These are phyloP conservation scores for Pythium monospermum DNA, from an alignment of 352 stramenopile species.

Conservation along the genomic window DNA sequence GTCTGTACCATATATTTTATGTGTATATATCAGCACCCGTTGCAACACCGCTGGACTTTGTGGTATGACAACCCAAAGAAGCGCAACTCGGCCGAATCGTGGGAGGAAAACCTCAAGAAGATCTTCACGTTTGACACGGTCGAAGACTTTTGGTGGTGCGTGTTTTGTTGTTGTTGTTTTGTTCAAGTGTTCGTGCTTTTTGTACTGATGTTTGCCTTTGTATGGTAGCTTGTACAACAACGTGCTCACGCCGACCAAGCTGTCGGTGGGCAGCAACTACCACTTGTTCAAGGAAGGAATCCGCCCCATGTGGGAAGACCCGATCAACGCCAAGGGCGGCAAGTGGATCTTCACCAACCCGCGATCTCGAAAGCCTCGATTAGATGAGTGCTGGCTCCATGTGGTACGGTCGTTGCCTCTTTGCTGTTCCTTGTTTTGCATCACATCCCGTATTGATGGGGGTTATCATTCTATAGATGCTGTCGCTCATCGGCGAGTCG, in stretches of 20 bases:
- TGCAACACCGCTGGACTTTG: conserved; percentile 85
- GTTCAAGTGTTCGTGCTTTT: too few species aligned
- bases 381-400: conserved; percentile 95
- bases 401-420: conserved; percentile 57
- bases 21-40: conserved; percentile 45
- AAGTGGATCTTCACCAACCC: conserved; percentile 97
- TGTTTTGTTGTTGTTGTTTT: too few species aligned
- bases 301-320: conserved; percentile 97
- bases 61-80: conserved; percentile 91
- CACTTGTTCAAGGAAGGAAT: conserved; percentile 97
- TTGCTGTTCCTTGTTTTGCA: neutral
- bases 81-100: conserved; percentile 80
- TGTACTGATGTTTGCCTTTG: too few species aligned
- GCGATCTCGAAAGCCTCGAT: conserved; percentile 88
- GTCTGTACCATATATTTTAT: conserved; percentile 12
- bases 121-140: conserved; percentile 94
- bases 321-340: conserved; percentile 91
- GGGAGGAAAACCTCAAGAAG: conserved; percentile 89
- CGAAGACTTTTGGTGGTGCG: conserved; percentile 95
- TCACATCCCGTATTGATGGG: neutral
- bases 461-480: conserved; percentile 42
- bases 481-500: conserved; percentile 95
- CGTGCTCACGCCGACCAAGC: conserved; percentile 85
- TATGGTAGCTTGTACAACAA: conserved; percentile 92
- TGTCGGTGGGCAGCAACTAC: conserved; percentile 94